These are phyloP conservation scores for Aspergillus taichungensis DNA, from an alignment of 495 filamentous ascomycete genomes.

Conservation along the genomic window DNA sequence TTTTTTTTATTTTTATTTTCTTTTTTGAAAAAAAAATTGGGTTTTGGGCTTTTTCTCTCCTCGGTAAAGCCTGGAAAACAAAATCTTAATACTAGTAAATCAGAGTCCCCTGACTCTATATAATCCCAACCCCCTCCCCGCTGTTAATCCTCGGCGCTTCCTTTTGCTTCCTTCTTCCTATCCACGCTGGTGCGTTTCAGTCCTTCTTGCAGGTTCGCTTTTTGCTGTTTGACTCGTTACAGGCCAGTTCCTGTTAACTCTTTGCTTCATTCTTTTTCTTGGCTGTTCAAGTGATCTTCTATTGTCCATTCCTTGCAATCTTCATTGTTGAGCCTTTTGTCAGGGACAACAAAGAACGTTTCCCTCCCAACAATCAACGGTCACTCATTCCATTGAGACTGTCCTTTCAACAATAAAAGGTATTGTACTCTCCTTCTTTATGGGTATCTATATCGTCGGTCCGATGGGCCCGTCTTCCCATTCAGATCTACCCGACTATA, in stretches of 20 bases:
- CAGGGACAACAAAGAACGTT: neutral
- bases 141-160: neutral
- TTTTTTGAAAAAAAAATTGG: too few relatives aligned
- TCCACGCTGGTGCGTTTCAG: slow-evolving; percentile 15
- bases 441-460: too few relatives aligned
- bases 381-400: neutral
- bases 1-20: too few relatives aligned
- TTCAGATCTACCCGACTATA: too few relatives aligned
- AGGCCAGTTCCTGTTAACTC: slow-evolving; percentile 25
- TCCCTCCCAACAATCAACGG: neutral
- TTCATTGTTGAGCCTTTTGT: neutral
- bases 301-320: slow-evolving; percentile 27
- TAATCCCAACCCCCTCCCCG: slow-evolving; percentile 10
- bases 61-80: too few relatives aligned
- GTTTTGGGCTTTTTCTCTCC: too few relatives aligned
- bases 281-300: slow-evolving; percentile 19
- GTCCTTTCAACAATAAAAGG: slow-evolving; percentile 8
- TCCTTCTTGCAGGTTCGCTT: slow-evolving; percentile 11
- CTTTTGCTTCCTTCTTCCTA: slow-evolving; percentile 8
- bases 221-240: slow-evolving; percentile 21
- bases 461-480: too few relatives aligned
- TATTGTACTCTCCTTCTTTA: slow-evolving; percentile 1
- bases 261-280: slow-evolving; percentile 26
- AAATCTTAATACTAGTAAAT: too few relatives aligned
- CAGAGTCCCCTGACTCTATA: slow-evolving; percentile 2